phyloP scores from a whole-genome alignment of 2,329 filamentous ascomycete genomes.

The Gliomastix tumulicola region DNA sequence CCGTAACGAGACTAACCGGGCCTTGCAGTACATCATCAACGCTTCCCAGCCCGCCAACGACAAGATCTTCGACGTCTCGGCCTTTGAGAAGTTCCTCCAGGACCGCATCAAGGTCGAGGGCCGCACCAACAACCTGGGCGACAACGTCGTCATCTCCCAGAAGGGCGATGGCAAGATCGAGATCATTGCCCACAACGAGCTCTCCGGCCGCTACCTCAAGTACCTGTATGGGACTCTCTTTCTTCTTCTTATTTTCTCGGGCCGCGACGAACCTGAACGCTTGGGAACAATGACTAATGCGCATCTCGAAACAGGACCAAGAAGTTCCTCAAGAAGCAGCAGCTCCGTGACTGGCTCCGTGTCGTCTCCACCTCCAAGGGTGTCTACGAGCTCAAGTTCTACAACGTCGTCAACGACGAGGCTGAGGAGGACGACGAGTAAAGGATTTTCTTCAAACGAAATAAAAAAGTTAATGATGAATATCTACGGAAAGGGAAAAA shows the following conservation, averaged over 20 bases:
- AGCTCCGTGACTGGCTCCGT: conserved; percentile 99
- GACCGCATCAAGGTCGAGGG: conserved; percentile 99
- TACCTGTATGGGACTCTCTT: conserved; percentile 75
- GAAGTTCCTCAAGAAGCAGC: conserved; percentile 99
- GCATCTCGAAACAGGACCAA: conserved; percentile 63
- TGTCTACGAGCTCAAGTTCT: conserved; percentile 99
- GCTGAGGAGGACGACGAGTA: conserved; percentile 98
- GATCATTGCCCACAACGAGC: conserved; percentile 94
- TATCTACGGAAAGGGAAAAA: no score
- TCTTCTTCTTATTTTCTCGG: no score
- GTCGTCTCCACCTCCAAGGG: conserved; percentile 97
- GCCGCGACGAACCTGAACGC: background rate
- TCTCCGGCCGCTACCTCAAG: conserved; percentile 99
- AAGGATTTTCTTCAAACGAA: conserved; percentile 26
- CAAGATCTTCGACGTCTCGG: conserved; percentile 99
- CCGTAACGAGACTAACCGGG: no score
- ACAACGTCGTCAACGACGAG: conserved; percentile 99
- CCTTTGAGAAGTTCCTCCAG: conserved; percentile 99
- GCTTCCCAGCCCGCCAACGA: conserved; percentile 95
- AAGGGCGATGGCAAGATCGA: conserved; percentile 95
- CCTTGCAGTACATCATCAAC: conserved; percentile 89
- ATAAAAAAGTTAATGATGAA: no score
- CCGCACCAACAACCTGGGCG: conserved; percentile 96
- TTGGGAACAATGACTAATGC: background rate
- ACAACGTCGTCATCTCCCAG: conserved; percentile 84